phyloP scores from a whole-genome alignment of 2,329 filamentous ascomycete species.

The Chalara sp. region DNA sequence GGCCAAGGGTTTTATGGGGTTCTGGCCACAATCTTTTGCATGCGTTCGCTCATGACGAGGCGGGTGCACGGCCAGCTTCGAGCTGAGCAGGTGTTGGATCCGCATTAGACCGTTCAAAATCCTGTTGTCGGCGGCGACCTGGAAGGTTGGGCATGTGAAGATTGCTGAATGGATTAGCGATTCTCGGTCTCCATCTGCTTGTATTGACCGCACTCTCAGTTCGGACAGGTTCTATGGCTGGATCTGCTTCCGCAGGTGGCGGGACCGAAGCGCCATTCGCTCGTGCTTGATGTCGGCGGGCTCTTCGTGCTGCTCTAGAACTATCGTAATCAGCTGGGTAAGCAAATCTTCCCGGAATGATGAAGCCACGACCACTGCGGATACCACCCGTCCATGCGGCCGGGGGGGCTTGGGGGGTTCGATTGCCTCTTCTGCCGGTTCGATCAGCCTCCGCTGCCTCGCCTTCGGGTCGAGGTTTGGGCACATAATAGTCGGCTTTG shows the following conservation, averaged over 20 bases:
- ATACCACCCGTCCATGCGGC: constrained; percentile 21
- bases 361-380: constrained; percentile 17
- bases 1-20: no score
- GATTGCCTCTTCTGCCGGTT: constrained; percentile 18
- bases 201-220: constrained; percentile 7
- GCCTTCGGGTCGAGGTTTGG: constrained; percentile 66
- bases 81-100: constrained; percentile 27
- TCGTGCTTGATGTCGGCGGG: constrained; percentile 8
- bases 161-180: constrained; percentile 20
- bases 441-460: constrained; percentile 22
- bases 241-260: background rate
- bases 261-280: constrained; percentile 5
- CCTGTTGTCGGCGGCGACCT: constrained; percentile 14
- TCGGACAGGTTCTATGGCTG: constrained; percentile 1
- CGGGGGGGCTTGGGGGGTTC: constrained; percentile 20
- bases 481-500: constrained; percentile 95
- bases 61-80: constrained; percentile 13
- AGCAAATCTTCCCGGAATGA: constrained; percentile 18
- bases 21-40: no score
- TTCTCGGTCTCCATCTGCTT: constrained; percentile 18
- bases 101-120: constrained; percentile 3
- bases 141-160: constrained; percentile 16
- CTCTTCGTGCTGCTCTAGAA: constrained; percentile 8
- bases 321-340: constrained; percentile 4
- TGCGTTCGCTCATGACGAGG: no score